phyloP scores from a whole-genome alignment of 2,329 filamentous ascomycete species.

The Xylaria sp. region DNA sequence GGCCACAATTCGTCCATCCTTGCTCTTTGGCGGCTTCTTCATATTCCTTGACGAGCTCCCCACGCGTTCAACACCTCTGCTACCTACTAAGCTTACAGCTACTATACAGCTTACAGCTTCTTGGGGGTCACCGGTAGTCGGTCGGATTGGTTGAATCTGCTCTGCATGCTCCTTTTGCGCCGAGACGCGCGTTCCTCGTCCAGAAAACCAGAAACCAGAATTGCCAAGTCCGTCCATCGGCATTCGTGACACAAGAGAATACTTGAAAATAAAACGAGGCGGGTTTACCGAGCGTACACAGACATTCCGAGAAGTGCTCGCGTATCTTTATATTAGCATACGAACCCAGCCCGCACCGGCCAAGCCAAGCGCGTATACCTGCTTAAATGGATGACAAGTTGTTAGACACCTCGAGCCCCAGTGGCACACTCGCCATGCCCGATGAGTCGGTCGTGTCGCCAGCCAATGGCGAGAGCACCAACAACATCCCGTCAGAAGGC shows the following conservation, averaged over 20 bases:
- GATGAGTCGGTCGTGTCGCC: constrained; percentile 9
- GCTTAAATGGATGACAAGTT: constrained; percentile 15
- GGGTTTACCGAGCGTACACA: constrained; percentile 15
- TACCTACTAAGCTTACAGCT: too few species aligned
- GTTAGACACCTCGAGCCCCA: constrained; percentile 14
- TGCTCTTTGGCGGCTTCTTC: constrained; percentile 24
- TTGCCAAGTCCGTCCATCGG: constrained; percentile 19
- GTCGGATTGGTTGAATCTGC: constrained; percentile 11
- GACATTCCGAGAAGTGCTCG: constrained; percentile 10
- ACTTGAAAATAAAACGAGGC: constrained; percentile 22
- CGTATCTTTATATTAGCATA: constrained; percentile 10
- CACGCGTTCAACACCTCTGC: constrained; percentile 18
- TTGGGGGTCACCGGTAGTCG: constrained; percentile 5
- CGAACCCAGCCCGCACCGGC: constrained; percentile 16
- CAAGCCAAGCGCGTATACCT: constrained; percentile 14
- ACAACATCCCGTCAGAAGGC: constrained; percentile 19
- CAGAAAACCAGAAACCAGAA: constrained; percentile 6
- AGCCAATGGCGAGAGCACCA: constrained; percentile 8
- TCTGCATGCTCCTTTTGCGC: constrained; percentile 18
- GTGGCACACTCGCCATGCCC: constrained; percentile 20
- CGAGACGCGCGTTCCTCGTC: constrained; percentile 26
- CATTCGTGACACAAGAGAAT: constrained; percentile 4
- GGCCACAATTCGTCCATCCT: constrained; percentile 22
- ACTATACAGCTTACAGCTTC: constrained; percentile 9
- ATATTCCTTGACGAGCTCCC: constrained; percentile 25